A percentile compares a stretch with the other conserved stretches of the same genome.
phyloP scores from a whole-genome alignment of 345 rosid species.

The Noccaea caerulescens region DNA sequence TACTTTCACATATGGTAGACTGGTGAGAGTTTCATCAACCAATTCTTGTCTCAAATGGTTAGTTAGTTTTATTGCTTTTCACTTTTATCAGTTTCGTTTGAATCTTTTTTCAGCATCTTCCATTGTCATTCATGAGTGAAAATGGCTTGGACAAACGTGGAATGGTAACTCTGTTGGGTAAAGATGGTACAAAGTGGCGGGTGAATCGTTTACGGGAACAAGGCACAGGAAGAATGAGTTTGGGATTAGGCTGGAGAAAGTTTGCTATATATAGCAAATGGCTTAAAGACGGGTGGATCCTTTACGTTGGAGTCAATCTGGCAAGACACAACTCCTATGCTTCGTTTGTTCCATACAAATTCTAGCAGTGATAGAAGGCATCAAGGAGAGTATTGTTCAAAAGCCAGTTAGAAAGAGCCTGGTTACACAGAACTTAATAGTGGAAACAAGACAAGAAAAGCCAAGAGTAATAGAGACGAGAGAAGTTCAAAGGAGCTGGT shows the following conservation, averaged over 20 bases:
- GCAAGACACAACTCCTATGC: conserved; percentile 22
- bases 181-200: conserved; percentile 19
- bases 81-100: background rate
- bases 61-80: background rate
- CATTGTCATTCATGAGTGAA: conserved; percentile 2
- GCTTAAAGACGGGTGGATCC: background rate
- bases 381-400: background rate
- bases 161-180: conserved; percentile 12
- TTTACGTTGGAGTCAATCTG: conserved; percentile 27
- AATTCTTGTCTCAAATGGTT: background rate
- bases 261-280: conserved; percentile 1
- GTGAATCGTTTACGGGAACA: conserved; percentile 7
- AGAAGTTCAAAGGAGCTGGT: background rate
- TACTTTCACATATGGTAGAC: background rate
- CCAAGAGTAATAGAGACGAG: background rate
- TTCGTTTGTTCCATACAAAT: background rate
- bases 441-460: background rate
- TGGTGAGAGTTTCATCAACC: conserved; percentile 21
- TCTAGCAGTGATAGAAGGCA: background rate
- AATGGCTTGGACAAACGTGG: conserved; percentile 27
- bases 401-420: background rate
- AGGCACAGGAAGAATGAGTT: conserved; percentile 15
- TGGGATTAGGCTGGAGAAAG: conserved; percentile 4
- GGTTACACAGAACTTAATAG: background rate
- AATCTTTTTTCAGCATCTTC: conserved; percentile 9